Percentiles rank a stretch among this genome's conserved stretches.
Conservation (phyloP, 192 early-diverging fungal genomes). For the Phycomyces nitens region DNA sequence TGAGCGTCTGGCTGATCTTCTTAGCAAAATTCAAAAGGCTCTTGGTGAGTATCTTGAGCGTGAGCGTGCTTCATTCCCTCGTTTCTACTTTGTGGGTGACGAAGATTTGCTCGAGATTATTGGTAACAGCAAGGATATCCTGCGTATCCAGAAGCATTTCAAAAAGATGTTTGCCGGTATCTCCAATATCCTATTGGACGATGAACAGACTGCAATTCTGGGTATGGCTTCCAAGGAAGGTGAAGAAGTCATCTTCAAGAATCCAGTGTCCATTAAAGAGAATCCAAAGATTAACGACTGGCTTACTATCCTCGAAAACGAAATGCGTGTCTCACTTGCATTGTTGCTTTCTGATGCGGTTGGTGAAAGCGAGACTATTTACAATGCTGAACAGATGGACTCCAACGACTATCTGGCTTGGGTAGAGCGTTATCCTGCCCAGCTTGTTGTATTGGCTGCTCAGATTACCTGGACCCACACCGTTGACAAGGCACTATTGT, state of each 20-base stretch:
- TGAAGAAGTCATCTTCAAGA: slow-evolving; percentile 80
- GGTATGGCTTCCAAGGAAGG: slow-evolving; percentile 94
- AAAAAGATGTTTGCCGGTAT: slow-evolving; percentile 99
- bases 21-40: slow-evolving; percentile 96
- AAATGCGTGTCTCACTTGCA: slow-evolving; percentile 90
- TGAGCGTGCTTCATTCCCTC: slow-evolving; percentile 94
- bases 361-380: slow-evolving; percentile 60
- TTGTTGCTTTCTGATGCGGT: slow-evolving; percentile 69
- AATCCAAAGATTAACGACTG: slow-evolving; percentile 96
- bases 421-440: slow-evolving; percentile 88
- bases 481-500: slow-evolving; percentile 74
- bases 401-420: slow-evolving; percentile 65
- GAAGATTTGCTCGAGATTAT: slow-evolving; percentile 99
- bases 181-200: slow-evolving; percentile 74
- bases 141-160: slow-evolving; percentile 96
- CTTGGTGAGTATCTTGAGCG: slow-evolving; percentile 98
- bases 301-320: slow-evolving; percentile 89
- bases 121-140: slow-evolving; percentile 94
- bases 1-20: slow-evolving; percentile 88
- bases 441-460: slow-evolving; percentile 86
- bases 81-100: slow-evolving; percentile 99
- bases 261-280: slow-evolving; percentile 73
- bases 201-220: slow-evolving; percentile 67
- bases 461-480: slow-evolving; percentile 88
- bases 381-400: slow-evolving; percentile 51